These are phyloP conservation scores for Wickerhamiella pararugosa DNA, from an alignment of 1,139 yeast genomes.

Conservation along the genomic window DNA sequence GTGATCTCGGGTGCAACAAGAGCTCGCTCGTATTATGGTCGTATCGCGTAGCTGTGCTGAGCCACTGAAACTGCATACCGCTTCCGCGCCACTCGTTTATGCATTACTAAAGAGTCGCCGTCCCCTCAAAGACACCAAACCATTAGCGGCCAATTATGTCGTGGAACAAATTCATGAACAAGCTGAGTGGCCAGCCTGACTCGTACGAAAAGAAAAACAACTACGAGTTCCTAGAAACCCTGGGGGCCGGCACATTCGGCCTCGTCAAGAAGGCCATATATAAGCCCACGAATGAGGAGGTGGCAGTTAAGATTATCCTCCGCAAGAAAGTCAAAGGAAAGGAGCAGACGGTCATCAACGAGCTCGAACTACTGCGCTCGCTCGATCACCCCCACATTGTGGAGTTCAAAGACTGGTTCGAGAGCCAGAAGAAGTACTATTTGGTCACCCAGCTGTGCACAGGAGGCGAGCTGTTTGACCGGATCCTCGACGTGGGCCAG, in stretches of 20 bases:
- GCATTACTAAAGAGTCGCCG: too few relatives aligned
- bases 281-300: conserved; percentile 45
- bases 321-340: conserved; percentile 72
- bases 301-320: conserved; percentile 72
- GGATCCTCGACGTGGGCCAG: conserved; percentile 59
- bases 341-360: conserved; percentile 58
- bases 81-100: too few relatives aligned
- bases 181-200: conserved; percentile 58
- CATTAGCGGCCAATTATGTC: conserved; percentile 4
- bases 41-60: too few relatives aligned
- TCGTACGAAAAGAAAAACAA: conserved; percentile 48
- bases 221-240: conserved; percentile 59
- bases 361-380: conserved; percentile 48
- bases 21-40: too few relatives aligned
- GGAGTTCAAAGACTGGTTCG: conserved; percentile 77
- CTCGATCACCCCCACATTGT: conserved; percentile 72
- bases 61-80: too few relatives aligned
- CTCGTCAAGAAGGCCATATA: conserved; percentile 67
- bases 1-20: too few relatives aligned
- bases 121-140: too few relatives aligned
- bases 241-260: conserved; percentile 90
- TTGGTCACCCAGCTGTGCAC: conserved; percentile 50
- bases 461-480: conserved; percentile 83
- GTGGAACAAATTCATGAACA: conserved; percentile 21
- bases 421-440: conserved; percentile 42